Evolutionary conservation across 2,329 filamentous ascomycete genomes (phyloP).

Genomic region (Microdochium paspali): DNA sequence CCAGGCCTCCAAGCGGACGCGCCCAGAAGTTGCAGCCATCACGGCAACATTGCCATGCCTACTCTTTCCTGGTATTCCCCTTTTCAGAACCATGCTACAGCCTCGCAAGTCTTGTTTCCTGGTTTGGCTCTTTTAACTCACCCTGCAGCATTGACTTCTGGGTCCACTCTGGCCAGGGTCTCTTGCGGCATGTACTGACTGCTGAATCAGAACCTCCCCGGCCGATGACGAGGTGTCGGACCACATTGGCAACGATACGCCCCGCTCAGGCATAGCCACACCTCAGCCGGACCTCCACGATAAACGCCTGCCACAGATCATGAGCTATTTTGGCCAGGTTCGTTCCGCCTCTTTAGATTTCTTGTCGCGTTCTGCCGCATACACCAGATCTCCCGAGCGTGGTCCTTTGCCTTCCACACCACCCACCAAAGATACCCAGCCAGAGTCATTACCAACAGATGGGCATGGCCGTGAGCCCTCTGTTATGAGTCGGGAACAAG

Average conservation of each 20-base stretch:
- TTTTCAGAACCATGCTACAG: not conserved
- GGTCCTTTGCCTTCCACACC: conserved; percentile 21
- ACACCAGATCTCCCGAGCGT: conserved; percentile 27
- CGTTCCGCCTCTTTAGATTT: conserved; percentile 68
- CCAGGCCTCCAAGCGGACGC: too few relatives aligned
- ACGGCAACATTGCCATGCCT: too few relatives aligned
- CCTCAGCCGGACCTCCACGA: conserved; percentile 89
- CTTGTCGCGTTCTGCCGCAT: conserved; percentile 27
- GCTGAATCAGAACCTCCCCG: conserved; percentile 40
- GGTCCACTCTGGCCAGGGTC: not conserved
- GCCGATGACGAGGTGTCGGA: conserved; percentile 64
- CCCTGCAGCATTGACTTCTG: not conserved
- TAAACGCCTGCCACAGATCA: conserved; percentile 90
- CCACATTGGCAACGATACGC: conserved; percentile 76
- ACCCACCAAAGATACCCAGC: conserved; percentile 20
- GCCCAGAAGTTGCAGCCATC: too few relatives aligned
- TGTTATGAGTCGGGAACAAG: not conserved
- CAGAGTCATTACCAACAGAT: not conserved
- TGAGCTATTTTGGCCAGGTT: conserved; percentile 99
- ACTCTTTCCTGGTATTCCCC: not conserved
- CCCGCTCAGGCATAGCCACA: conserved; percentile 84
- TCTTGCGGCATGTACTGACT: conserved; percentile 37
- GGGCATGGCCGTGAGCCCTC: not conserved
- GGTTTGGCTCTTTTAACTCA: not conserved
- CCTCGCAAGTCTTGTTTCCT: not conserved